Base-by-base conservation (phyloP, 1,284 basidiomycete genomes). In the Pseudozyma tsukubaensis region DNA sequence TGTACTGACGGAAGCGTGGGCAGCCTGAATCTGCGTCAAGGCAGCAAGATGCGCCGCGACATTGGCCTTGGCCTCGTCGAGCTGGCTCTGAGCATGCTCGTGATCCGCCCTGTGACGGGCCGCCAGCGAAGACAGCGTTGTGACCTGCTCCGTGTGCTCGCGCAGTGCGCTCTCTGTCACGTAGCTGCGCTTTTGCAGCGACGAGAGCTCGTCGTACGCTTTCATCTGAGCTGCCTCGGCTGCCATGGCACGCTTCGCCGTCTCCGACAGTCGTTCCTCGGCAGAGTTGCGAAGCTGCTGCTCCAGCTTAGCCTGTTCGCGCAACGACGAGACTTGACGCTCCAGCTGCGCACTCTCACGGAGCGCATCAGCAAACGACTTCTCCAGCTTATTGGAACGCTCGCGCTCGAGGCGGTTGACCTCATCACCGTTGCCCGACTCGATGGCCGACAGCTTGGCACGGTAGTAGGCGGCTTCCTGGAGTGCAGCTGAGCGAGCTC, bases 391-490 rank as follows among this genome's bases (percentile, higher is more conserved):
- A 14, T 87, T 83, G 21, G 91, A 87, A 45, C 94, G 92, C 59
- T 94, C 92, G 9, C 90, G 89, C 75, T 97, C 95, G 10, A 97
- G 82, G 34, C 91, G 89, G 14, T 71, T 59, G 34, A 88, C 86
- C 44, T 97, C 94, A 7, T 86, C 85, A 7, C 89, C 87, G 18
- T 90, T 89, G 54, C 89, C 88, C 1, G 89, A 86, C 84, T 99
- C 97, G 63, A 94, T 86, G 0, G 96, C 94, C 4, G 90, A 88
- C 12, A 97, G 87, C 86, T 98, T 98, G 50, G 95, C 93, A 50
- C 96, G 93, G 85, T 94, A 97, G 86, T 93, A 99, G 1, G 95
- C 93, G 1, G 96, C 93, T 85, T 99, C 97, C 84, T 99, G 94
- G 7, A 94, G 86, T 1, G 97, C 96, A 51, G 90, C 91, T 5